Percentiles rank a stretch among this genome's conserved stretches.
Evolutionary conservation across 1,139 yeast genomes (phyloP).

Genomic region (Pichia sp.): DNA sequence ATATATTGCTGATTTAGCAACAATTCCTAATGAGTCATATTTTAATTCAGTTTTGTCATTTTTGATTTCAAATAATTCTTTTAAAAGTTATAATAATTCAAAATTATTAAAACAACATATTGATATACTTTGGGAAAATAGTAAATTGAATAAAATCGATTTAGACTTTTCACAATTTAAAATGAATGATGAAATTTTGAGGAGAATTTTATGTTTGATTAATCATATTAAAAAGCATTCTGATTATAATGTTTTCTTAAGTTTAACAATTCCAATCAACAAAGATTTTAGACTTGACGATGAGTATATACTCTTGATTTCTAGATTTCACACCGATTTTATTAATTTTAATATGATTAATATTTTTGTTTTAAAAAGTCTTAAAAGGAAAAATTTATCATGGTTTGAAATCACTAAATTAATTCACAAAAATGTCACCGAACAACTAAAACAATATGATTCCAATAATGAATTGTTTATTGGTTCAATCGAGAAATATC

Average conservation of each 20-base stretch:
- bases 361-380: constrained; percentile 8
- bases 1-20: constrained; percentile 5
- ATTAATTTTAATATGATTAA: constrained; percentile 13
- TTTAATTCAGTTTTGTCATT: constrained; percentile 6
- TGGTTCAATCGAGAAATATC: constrained; percentile 11
- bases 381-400: constrained; percentile 7
- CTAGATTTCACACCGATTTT: constrained; percentile 7
- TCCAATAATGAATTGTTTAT: constrained; percentile 6
- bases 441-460: constrained; percentile 8
- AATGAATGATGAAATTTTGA: constrained; percentile 2
- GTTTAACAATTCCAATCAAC: constrained; percentile 9
- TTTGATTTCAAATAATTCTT: constrained; percentile 7
- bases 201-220: constrained; percentile 3
- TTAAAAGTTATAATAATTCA: constrained; percentile 4
- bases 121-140: constrained; percentile 11
- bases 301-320: constrained; percentile 3
- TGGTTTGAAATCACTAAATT: constrained; percentile 10
- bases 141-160: constrained; percentile 11
- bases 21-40: constrained; percentile 4
- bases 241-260: constrained; percentile 9
- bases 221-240: constrained; percentile 12
- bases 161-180: constrained; percentile 14
- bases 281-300: constrained; percentile 3
- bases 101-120: constrained; percentile 3
- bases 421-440: background rate